phyloP scores from a whole-genome alignment of 257 asterid species.

The Rubia yunnanensis region DNA sequence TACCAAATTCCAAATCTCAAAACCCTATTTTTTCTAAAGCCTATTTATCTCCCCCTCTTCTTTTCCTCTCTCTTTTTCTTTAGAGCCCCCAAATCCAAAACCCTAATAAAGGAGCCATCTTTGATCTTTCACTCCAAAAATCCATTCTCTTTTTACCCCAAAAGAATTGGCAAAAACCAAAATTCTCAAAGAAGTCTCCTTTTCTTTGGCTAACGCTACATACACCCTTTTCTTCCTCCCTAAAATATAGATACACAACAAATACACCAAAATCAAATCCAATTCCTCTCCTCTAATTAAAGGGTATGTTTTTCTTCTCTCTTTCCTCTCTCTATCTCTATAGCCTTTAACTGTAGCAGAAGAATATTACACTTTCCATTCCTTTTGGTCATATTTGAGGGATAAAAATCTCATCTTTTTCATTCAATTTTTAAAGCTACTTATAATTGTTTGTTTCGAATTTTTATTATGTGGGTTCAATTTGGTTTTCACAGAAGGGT shows the following conservation, averaged over 20 bases:
- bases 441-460: not conserved
- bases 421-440: not conserved
- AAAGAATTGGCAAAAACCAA: not conserved
- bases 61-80: not conserved
- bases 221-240: not conserved
- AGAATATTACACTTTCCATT: not conserved
- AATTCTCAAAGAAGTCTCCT: conserved; percentile 4
- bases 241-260: not conserved
- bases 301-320: conserved; percentile 31
- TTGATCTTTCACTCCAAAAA: not conserved
- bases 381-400: not conserved
- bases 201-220: conserved; percentile 3
- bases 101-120: not conserved
- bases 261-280: conserved; percentile 16
- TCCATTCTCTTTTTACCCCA: not conserved
- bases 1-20: not conserved
- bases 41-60: not conserved
- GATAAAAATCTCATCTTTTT: conserved; percentile 1
- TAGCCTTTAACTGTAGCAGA: not conserved
- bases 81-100: conserved; percentile 6
- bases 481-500: conserved; percentile 14
- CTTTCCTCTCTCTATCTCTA: not conserved
- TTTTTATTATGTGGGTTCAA: not conserved
- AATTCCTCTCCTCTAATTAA: conserved; percentile 23
- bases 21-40: not conserved